Evolutionary conservation across 768 basidiomycete species (phyloP).

Genomic region (Steccherinum ochraceum): DNA sequence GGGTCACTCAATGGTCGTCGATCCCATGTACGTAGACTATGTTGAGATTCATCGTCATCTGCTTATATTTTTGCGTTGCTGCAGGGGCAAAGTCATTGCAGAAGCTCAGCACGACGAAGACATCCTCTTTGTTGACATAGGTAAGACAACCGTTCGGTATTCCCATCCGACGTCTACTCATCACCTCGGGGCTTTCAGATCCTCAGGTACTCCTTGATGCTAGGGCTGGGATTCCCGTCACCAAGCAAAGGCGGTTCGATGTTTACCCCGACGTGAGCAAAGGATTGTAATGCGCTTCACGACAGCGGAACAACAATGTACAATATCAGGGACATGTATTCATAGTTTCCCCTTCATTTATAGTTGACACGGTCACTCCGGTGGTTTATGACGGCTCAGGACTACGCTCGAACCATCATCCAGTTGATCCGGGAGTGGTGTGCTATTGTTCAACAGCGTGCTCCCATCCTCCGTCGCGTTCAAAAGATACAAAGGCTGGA

Average conservation of each 20-base stretch:
- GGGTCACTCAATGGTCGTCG: slow-evolving; percentile 89
- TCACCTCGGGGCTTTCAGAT: slow-evolving; percentile 43
- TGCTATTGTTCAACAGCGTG: slow-evolving; percentile 39
- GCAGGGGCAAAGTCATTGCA: slow-evolving; percentile 66
- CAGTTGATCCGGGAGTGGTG: slow-evolving; percentile 39
- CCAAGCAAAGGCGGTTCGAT: slow-evolving; percentile 84
- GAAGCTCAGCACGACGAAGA: slow-evolving; percentile 74
- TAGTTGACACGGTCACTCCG: too few relatives aligned
- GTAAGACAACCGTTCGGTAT: too few relatives aligned
- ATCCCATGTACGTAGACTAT: slow-evolving; percentile 70
- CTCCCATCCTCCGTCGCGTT: slow-evolving; percentile 20
- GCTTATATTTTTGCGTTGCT: too few relatives aligned
- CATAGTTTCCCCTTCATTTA: too few relatives aligned
- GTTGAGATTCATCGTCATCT: too few relatives aligned
- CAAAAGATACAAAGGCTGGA: slow-evolving; percentile 38
- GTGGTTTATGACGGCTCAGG: too few relatives aligned
- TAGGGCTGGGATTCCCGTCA: slow-evolving; percentile 86
- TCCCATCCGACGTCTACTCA: too few relatives aligned
- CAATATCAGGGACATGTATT: too few relatives aligned
- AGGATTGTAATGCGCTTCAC: too few relatives aligned
- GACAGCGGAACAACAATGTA: too few relatives aligned
- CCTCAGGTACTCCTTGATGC: slow-evolving; percentile 58
- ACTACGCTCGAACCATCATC: slow-evolving; percentile 58
- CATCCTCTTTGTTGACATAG: slow-evolving; percentile 77
- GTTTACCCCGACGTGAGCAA: slow-evolving; percentile 75